Percentiles rank a stretch among this genome's conserved stretches.
These are phyloP conservation scores for Euphrasia arctica DNA, from an alignment of 305 asterid genomes.

Conservation along the genomic window DNA sequence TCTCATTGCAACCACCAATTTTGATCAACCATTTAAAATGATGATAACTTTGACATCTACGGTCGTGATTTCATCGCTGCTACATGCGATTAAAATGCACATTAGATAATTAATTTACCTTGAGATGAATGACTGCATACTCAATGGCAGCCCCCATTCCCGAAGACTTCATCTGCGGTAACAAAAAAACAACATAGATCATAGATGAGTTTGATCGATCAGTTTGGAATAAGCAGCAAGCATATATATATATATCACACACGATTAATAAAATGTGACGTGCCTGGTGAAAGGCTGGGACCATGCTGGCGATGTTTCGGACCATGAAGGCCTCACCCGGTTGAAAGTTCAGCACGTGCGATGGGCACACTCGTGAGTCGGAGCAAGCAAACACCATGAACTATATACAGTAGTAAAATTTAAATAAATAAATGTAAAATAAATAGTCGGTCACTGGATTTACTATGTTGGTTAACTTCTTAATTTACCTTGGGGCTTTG, in stretches of 20 bases:
- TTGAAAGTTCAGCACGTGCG: conserved; percentile 73
- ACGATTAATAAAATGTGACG: not conserved
- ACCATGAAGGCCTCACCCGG: conserved; percentile 95
- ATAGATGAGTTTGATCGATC: not conserved
- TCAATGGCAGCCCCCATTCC: conserved; percentile 94
- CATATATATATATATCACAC: not conserved
- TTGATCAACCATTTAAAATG: not conserved
- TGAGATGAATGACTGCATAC: conserved; percentile 77
- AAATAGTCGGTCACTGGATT: too few relatives aligned
- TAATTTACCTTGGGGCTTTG: conserved; percentile 79
- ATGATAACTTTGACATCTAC: too few relatives aligned
- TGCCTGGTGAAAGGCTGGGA: conserved; percentile 84
- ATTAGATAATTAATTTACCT: conserved; percentile 37
- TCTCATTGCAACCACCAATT: not conserved
- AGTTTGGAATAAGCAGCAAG: not conserved
- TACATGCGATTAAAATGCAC: not conserved
- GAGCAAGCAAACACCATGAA: conserved; percentile 91
- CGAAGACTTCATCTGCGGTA: conserved; percentile 60
- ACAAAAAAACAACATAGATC: not conserved
- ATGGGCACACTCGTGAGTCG: conserved; percentile 90
- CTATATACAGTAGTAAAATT: conserved; percentile 34
- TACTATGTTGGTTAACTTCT: not conserved
- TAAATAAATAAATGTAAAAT: not conserved
- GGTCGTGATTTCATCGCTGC: too few relatives aligned
- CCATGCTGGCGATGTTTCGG: conserved; percentile 93